Evolutionary conservation across 495 filamentous ascomycete genomes (phyloP).

Genomic region (Rostrohypoxylon terebratum): DNA sequence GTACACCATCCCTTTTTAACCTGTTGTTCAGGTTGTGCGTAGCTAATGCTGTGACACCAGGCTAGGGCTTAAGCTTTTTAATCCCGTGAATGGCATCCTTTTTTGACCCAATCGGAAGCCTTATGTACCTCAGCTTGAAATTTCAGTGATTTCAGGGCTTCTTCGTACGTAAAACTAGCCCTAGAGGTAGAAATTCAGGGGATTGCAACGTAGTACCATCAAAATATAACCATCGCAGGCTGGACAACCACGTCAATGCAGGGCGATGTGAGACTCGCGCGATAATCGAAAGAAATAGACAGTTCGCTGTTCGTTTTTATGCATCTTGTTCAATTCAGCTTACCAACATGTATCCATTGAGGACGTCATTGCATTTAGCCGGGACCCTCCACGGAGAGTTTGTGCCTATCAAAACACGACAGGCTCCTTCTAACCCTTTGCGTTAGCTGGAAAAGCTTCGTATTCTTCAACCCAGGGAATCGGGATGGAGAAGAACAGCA

Average conservation of each 20-base stretch:
- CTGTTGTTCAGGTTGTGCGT: constrained; percentile 2
- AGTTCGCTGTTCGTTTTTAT: not conserved
- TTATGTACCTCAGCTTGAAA: not conserved
- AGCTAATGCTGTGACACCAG: not conserved
- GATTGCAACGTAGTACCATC: constrained; percentile 9
- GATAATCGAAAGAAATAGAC: constrained; percentile 2
- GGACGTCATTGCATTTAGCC: constrained; percentile 24
- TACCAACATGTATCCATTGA: constrained; percentile 3
- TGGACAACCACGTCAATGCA: constrained; percentile 5
- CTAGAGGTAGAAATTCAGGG: not conserved
- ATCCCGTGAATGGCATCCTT: not conserved
- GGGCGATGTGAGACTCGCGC: not conserved
- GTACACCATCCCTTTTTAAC: not conserved
- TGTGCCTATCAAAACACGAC: constrained; percentile 3
- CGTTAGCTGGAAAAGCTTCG: constrained; percentile 27
- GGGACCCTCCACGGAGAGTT: constrained; percentile 7
- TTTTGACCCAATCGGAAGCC: not conserved
- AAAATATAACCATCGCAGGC: not conserved
- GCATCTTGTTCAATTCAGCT: not conserved
- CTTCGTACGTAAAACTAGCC: not conserved
- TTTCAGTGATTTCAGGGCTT: not conserved
- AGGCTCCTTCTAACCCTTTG: constrained; percentile 16
- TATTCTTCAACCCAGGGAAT: constrained; percentile 21
- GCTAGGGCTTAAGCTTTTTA: constrained; percentile 12
- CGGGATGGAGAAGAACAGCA: constrained; percentile 4